Percentiles rank a stretch among this genome's conserved stretches.
Conservation (phyloP, 2,329 filamentous ascomycete species). For the Arthrocladium fulminans region DNA sequence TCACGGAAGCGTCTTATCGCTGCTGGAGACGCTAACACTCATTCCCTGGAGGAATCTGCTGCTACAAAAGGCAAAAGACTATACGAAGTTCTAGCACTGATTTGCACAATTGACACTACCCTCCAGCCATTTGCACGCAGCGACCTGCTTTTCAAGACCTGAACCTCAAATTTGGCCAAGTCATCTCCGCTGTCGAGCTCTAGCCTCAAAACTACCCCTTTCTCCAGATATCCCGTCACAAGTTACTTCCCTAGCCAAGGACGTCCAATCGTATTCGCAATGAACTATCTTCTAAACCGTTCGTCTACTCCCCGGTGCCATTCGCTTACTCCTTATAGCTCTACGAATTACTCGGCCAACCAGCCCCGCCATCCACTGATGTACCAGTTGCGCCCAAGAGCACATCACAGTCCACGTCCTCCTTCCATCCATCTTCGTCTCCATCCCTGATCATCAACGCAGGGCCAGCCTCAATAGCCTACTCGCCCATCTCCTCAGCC, state of each 20-base stretch:
- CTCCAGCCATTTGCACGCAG: too few species aligned
- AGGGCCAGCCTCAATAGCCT: background rate
- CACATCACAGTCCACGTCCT: background rate
- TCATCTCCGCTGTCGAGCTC: background rate
- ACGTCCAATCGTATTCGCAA: background rate
- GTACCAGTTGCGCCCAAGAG: background rate
- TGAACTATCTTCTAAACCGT: background rate
- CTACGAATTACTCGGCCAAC: background rate
- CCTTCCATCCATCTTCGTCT: background rate
- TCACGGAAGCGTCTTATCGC: too few species aligned
- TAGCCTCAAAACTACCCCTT: conserved; percentile 2
- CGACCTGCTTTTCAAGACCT: background rate
- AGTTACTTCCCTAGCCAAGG: background rate
- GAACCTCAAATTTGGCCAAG: too few species aligned
- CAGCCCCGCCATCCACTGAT: background rate
- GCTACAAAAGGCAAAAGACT: too few species aligned
- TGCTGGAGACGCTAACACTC: too few species aligned
- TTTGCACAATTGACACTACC: too few species aligned
- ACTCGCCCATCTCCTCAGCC: background rate
- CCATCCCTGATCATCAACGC: background rate
- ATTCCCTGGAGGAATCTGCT: too few species aligned
- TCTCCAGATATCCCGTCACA: background rate
- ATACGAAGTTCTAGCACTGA: too few species aligned
- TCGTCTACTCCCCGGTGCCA: background rate
- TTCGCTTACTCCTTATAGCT: conserved; percentile 9